Percentiles rank a stretch among this genome's conserved stretches.
These are phyloP conservation scores for Pyrus hybrid DNA, from an alignment of 331 rosid genomes.

Conservation along the genomic window DNA sequence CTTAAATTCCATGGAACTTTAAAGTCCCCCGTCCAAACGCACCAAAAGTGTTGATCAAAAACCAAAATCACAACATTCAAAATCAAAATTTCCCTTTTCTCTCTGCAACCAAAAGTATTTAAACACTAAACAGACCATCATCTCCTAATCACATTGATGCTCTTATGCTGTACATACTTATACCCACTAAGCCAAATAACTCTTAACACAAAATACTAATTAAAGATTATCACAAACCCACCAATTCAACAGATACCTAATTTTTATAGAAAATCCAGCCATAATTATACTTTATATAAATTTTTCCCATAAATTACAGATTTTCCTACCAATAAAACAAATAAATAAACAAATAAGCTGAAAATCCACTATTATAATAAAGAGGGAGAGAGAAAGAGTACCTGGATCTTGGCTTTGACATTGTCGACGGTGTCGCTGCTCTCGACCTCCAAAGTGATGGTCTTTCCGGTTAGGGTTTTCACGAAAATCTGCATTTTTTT, in stretches of 20 bases:
- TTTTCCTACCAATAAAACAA: no score
- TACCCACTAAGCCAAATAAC: background rate
- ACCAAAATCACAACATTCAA: background rate
- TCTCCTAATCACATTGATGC: background rate
- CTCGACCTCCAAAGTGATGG: conserved; percentile 96
- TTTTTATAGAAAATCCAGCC: background rate
- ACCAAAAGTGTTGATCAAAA: background rate
- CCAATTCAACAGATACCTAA: background rate
- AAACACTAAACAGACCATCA: background rate
- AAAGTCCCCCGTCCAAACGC: no score
- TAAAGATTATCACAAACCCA: background rate
- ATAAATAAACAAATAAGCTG: background rate
- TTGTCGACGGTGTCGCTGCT: conserved; percentile 93
- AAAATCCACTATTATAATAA: background rate
- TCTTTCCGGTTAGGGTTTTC: conserved; percentile 87
- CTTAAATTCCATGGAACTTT: no score
- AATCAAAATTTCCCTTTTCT: background rate
- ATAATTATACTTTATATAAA: background rate
- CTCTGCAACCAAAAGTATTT: background rate
- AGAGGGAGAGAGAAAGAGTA: background rate
- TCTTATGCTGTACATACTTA: background rate
- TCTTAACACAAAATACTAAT: background rate
- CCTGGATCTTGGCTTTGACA: conserved; percentile 97
- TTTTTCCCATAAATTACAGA: no score
- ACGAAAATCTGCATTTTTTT: conserved; percentile 87